Evolutionary conservation across 1,284 basidiomycete genomes (phyloP).

Genomic region (Trichosporon inkin): DNA sequence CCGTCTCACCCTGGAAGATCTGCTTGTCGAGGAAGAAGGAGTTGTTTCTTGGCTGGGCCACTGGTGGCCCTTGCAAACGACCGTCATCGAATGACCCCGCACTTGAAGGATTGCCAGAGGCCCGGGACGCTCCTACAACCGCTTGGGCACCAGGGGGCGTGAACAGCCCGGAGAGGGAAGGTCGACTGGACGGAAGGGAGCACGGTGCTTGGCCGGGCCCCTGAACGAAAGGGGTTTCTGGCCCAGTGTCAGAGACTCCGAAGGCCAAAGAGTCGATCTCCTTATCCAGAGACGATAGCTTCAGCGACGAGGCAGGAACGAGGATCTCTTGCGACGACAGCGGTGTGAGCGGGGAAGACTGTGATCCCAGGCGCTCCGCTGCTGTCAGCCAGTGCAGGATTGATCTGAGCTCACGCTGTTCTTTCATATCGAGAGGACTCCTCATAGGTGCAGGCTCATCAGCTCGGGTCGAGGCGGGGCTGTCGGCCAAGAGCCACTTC

Average conservation of each 20-base stretch:
- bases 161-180: not conserved
- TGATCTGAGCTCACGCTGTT: no score
- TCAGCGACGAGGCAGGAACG: not conserved
- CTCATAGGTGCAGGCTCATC: no score
- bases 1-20: not conserved
- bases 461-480: not conserved
- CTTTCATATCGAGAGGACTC: no score
- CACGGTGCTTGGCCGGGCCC: not conserved
- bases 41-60: not conserved
- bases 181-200: not conserved
- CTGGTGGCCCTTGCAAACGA: not conserved
- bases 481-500: not conserved
- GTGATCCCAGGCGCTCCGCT: no score
- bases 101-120: not conserved
- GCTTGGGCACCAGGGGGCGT: not conserved
- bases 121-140: not conserved
- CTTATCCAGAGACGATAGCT: not conserved
- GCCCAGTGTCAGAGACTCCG: not conserved
- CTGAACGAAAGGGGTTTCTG: no score
- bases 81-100: not conserved
- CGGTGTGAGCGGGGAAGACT: not conserved
- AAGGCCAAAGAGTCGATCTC: not conserved
- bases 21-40: not conserved
- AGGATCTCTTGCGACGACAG: not conserved
- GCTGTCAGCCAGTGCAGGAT: no score